Percentiles rank a stretch among this genome's conserved stretches.
Conservation (phyloP, 2,329 filamentous ascomycete genomes). For the Bipolaris zeicola region DNA sequence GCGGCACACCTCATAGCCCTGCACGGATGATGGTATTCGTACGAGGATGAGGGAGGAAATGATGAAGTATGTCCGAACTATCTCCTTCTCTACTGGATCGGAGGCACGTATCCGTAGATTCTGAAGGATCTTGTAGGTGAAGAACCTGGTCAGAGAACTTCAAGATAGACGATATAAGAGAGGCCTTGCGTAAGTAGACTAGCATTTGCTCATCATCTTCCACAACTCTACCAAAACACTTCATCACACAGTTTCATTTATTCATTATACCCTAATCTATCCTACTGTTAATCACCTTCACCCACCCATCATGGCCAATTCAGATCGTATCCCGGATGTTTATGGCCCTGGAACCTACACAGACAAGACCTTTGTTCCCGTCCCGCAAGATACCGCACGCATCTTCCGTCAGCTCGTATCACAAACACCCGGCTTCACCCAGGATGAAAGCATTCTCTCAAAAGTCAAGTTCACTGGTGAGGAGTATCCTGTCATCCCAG, state of each 20-base stretch:
- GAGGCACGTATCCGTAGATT: not conserved
- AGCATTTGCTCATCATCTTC: not conserved
- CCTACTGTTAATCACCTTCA: too few species aligned
- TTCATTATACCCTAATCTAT: not conserved
- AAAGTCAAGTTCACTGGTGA: slow-evolving; percentile 50
- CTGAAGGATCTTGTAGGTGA: not conserved
- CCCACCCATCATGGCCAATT: not conserved
- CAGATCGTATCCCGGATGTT: not conserved
- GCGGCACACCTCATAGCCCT: not conserved
- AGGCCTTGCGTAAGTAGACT: not conserved
- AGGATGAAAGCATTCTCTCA: slow-evolving; percentile 39
- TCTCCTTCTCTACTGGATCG: not conserved
- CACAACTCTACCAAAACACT: not conserved
- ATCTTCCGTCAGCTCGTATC: slow-evolving; percentile 3
- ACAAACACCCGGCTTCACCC: slow-evolving; percentile 53
- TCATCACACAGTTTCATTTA: not conserved
- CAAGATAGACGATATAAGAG: not conserved
- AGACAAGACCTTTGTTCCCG: slow-evolving; percentile 47
- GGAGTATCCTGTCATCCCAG: slow-evolving; percentile 50
- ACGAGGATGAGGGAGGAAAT: not conserved
- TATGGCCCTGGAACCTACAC: slow-evolving; percentile 52
- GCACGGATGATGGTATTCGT: not conserved
- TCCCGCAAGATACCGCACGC: slow-evolving; percentile 32
- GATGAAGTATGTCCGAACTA: not conserved
- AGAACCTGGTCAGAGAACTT: not conserved